A percentile compares a stretch with the other conserved stretches of the same genome.
These are phyloP conservation scores for Botrytis tulipae DNA, from an alignment of 2,329 filamentous ascomycete genomes.

Conservation along the genomic window DNA sequence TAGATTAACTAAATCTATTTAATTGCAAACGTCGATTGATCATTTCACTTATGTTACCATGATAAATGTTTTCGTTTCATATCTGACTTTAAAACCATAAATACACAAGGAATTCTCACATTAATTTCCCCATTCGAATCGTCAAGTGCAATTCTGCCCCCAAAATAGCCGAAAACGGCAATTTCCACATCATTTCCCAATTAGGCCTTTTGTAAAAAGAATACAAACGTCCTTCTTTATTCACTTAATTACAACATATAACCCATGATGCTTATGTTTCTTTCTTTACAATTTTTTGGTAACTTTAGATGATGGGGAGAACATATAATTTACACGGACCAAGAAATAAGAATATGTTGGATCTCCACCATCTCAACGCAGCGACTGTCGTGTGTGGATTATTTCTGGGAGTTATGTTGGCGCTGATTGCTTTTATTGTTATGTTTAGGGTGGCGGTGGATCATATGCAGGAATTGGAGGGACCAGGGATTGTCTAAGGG, in stretches of 20 bases:
- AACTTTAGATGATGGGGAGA: neutral
- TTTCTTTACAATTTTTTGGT: neutral
- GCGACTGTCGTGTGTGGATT: slow-evolving; percentile 18
- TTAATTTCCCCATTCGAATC: neutral
- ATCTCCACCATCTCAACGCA: slow-evolving; percentile 11
- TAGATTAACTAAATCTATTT: neutral
- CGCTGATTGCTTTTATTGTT: slow-evolving; percentile 8
- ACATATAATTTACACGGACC: neutral
- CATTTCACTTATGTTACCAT: neutral
- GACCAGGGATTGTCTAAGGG: neutral
- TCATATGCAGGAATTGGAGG: neutral
- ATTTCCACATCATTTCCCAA: neutral
- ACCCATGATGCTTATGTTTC: accelerated
- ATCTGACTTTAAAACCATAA: neutral
- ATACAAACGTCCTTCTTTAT: neutral
- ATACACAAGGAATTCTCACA: neutral
- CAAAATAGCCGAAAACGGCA: slow-evolving; percentile 5
- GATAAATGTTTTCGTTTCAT: neutral
- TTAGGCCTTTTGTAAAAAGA: neutral
- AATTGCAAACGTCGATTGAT: neutral
- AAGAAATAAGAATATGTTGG: slow-evolving; percentile 13
- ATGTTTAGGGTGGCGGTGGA: slow-evolving; percentile 17
- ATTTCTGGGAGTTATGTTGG: slow-evolving; percentile 13
- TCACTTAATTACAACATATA: neutral
- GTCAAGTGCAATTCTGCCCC: neutral